Percentiles rank a stretch among this genome's conserved stretches.
These are phyloP conservation scores for Cyclostephanos invisitatus DNA, from an alignment of 108 stramenopile genomes.

Conservation along the genomic window DNA sequence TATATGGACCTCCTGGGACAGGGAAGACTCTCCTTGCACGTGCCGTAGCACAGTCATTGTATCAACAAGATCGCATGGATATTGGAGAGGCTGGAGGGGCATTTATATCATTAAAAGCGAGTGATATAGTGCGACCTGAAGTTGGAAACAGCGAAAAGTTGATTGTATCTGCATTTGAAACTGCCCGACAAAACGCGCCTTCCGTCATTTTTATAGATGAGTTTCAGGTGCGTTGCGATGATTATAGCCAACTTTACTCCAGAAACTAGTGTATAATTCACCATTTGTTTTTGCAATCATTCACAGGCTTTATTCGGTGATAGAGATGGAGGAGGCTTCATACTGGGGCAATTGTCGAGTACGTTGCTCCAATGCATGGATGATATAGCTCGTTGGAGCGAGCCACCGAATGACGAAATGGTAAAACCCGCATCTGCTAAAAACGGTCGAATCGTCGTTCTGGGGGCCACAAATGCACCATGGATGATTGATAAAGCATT, in stretches of 20 bases:
- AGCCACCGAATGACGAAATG: constrained; percentile 6
- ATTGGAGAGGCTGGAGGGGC: constrained; percentile 42
- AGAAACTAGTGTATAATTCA: background rate
- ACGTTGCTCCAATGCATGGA: constrained; percentile 82
- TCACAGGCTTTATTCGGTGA: constrained; percentile 68
- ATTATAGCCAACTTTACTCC: background rate
- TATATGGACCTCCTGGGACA: constrained; percentile 83
- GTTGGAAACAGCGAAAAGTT: constrained; percentile 84
- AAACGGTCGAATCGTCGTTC: constrained; percentile 61
- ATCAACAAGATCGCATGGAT: constrained; percentile 4
- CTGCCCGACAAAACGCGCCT: constrained; percentile 71
- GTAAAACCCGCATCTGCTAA: background rate
- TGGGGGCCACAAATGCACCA: constrained; percentile 83
- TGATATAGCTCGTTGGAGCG: constrained; percentile 70
- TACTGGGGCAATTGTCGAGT: constrained; percentile 60
- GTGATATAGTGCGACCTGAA: constrained; percentile 71
- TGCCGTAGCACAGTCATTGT: constrained; percentile 59
- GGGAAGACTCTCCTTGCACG: constrained; percentile 87
- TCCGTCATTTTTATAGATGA: constrained; percentile 85
- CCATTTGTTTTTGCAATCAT: background rate
- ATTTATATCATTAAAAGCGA: constrained; percentile 75
- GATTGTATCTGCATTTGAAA: constrained; percentile 71
- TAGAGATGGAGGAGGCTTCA: constrained; percentile 55
- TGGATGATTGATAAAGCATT: constrained; percentile 86
- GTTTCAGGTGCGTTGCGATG: constrained; percentile 52